These are phyloP conservation scores for Tricholoma furcatifolium DNA, from an alignment of 768 basidiomycete species.

Conservation along the genomic window DNA sequence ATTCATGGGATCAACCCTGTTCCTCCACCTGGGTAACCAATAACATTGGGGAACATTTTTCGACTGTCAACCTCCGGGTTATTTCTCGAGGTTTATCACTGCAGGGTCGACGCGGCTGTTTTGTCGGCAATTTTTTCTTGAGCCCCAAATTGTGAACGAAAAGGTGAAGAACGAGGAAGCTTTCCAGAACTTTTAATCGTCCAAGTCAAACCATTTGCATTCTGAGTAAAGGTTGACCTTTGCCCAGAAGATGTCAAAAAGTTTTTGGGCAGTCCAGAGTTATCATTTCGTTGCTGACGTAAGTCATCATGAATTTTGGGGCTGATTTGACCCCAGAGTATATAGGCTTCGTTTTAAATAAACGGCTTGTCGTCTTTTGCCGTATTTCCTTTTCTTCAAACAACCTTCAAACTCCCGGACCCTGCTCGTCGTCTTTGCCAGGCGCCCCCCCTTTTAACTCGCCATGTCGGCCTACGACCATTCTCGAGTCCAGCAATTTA, in stretches of 20 bases:
- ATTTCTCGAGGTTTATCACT: not conserved
- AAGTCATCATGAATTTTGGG: constrained; percentile 40
- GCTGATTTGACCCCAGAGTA: constrained; percentile 41
- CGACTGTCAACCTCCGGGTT: not conserved
- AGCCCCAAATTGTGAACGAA: not conserved
- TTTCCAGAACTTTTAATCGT: no score
- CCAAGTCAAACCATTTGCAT: no score
- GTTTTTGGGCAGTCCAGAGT: not conserved
- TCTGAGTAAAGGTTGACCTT: no score
- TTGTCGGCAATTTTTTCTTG: not conserved
- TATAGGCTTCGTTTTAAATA: constrained; percentile 23
- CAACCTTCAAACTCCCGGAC: constrained; percentile 7
- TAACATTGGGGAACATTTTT: not conserved
- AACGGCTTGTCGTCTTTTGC: constrained; percentile 16
- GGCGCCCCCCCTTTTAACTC: constrained; percentile 19
- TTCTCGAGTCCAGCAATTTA: constrained; percentile 53
- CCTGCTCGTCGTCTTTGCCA: constrained; percentile 11
- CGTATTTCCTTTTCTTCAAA: constrained; percentile 9
- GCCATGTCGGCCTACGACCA: constrained; percentile 54
- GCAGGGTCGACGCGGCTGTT: not conserved
- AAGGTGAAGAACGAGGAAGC: no score
- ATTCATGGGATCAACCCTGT: not conserved
- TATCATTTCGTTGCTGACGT: constrained; percentile 16
- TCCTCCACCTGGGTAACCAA: not conserved
- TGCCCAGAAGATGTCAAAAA: no score